Evolutionary conservation across 352 stramenopile genomes (phyloP), one percentile per base, ranked within the genome.

Genomic region (Globisporangium camurandrum): DNA sequence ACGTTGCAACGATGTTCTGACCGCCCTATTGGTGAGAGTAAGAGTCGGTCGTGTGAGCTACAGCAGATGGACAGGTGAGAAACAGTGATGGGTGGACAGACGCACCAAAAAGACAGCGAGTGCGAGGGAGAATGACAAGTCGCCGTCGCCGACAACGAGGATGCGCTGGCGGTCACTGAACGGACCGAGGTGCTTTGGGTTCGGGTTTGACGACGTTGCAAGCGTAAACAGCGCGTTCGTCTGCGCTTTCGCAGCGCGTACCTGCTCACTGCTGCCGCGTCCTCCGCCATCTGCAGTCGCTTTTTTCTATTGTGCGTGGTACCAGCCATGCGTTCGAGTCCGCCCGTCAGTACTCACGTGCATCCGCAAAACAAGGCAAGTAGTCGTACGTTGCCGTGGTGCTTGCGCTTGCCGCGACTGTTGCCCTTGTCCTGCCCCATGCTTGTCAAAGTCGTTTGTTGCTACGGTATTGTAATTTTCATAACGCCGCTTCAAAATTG

Each of bases 71-170:
- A n/a, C n/a, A 2, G n/a, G 28, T 12, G 44, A 26, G 22, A 38
- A 2, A 41, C 20, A 47, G 41, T 27, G 14, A 46, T 1, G 23
- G 39, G 34, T 10, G 24, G 31, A 19, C 12, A n/a, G 3, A 10
- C 49, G 16, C 56, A 85, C 83, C 56, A 94, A 52, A 45, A 80
- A 86, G 51, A 88, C 71, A 2, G 81, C 71, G 14, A 95, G 59
- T 12, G 81, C 65, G 17, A 89, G 56, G 20, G 84, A 83, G 55
- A 95, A 93, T 19, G 79, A 92, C 23, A 95, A 84, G 55, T 92
- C 79, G 23, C 84, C 84, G 26, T 95, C 84, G n/a, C 84, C 84
- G 16, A 95, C 75, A 12, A 93, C 64, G 28, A 95, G 68, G 38
- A 91, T 87, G 39, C 66, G 72, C 36, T 90, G 75, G 11, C 69